These are phyloP conservation scores for Botrytis sinoallii DNA, from an alignment of 2,329 filamentous ascomycete species.

Conservation along the genomic window DNA sequence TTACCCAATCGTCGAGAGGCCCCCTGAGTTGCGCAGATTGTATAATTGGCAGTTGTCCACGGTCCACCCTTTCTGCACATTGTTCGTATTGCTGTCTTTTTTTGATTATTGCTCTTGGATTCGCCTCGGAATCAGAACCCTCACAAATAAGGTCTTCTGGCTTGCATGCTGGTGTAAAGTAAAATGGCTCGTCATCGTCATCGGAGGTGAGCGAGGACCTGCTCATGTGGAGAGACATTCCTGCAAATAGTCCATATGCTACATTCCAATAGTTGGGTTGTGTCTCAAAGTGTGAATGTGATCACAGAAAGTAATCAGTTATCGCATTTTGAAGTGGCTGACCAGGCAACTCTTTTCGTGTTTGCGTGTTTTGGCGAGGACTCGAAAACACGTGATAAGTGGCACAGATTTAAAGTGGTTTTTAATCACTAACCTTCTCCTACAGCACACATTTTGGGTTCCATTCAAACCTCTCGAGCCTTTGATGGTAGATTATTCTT, in stretches of 20 bases:
- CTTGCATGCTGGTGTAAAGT: constrained; percentile 45
- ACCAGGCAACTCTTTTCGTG: constrained; percentile 15
- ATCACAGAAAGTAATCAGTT: constrained; percentile 12
- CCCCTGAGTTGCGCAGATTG: constrained; percentile 60
- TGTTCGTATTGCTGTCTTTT: constrained; percentile 57
- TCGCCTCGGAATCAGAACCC: constrained; percentile 57
- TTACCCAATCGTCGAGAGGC: constrained; percentile 57
- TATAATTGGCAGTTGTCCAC: constrained; percentile 54
- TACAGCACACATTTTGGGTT: not conserved
- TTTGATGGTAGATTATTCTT: not conserved
- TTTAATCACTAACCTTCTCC: not conserved
- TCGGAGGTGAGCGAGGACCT: not conserved
- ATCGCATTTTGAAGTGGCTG: constrained; percentile 19
- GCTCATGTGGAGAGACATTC: constrained; percentile 13
- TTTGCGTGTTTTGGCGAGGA: constrained; percentile 9
- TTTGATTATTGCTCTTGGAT: constrained; percentile 46
- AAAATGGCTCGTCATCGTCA: constrained; percentile 42
- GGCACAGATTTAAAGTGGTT: not conserved
- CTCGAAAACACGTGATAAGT: constrained; percentile 9
- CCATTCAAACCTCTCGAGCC: not conserved
- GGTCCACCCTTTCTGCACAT: constrained; percentile 56
- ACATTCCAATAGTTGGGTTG: not conserved
- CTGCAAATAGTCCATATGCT: constrained; percentile 19
- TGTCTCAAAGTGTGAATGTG: constrained; percentile 8
- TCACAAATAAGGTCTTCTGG: constrained; percentile 51